Evolutionary conservation across 495 filamentous ascomycete species (phyloP).

Genomic region (Oleoguttula mirabilis): DNA sequence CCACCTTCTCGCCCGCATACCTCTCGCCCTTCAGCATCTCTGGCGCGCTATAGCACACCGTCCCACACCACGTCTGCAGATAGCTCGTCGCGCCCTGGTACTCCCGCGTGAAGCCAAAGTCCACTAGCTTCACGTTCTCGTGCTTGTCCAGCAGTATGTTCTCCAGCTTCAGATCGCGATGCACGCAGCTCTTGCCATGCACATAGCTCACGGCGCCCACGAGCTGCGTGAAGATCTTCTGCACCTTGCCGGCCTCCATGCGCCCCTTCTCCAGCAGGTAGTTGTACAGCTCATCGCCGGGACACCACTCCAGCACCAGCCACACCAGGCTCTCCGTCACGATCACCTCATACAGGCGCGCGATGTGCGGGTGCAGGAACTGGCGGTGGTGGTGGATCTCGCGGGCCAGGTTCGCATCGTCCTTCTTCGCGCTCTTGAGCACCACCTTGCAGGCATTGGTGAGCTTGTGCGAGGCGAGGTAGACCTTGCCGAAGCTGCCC

Average conservation of each 20-base stretch:
- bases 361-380: conserved; percentile 95
- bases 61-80: conserved; percentile 94
- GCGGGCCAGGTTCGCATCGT: conserved; percentile 86
- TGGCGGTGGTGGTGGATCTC: conserved; percentile 98
- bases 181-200: conserved; percentile 88
- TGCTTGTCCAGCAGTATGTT: conserved; percentile 96
- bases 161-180: conserved; percentile 92
- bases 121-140: conserved; percentile 96
- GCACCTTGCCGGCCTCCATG: conserved; percentile 75
- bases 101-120: conserved; percentile 95
- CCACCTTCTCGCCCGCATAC: conserved; percentile 93
- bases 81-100: conserved; percentile 94
- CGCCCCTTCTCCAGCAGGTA: conserved; percentile 80
- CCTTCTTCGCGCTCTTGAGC: conserved; percentile 62
- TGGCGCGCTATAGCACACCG: conserved; percentile 91
- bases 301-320: conserved; percentile 94
- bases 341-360: conserved; percentile 91
- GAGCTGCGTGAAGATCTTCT: conserved; percentile 90
- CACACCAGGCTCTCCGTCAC: conserved; percentile 91
- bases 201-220: conserved; percentile 94
- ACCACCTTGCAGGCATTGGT: conserved; percentile 94
- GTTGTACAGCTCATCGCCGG: conserved; percentile 94
- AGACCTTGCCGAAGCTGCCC: conserved; percentile 96
- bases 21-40: conserved; percentile 99
- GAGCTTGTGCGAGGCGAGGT: conserved; percentile 90